Base-by-base conservation (phyloP, 108 stramenopile genomes). In the Discostella pseudostelligera region DNA sequence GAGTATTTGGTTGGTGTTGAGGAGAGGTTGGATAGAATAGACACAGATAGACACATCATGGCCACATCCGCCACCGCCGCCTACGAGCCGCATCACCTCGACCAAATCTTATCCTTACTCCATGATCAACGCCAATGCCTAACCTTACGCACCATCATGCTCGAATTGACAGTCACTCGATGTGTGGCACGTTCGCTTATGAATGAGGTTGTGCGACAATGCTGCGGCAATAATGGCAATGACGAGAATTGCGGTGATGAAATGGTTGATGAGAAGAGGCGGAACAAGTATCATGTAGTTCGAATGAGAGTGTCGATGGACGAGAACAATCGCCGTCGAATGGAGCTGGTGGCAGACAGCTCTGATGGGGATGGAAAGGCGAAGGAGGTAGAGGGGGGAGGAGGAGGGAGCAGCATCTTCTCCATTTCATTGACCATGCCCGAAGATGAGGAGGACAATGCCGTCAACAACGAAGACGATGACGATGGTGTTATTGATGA, bases 81-180 rank as follows among this genome's bases (percentile, higher is more conserved):
- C 28, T 46, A 56, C 67, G 67, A 67, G 56, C 55, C 67, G 25
- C 67, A 67, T 42, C 56, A 67, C 19, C 43, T 67, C 24, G 67
- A 67, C 2, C 67, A 67, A 57, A 56, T 56, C 55, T 28, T 57
- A 4, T 67, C 67, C 39, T 42, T 67, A 13, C 29, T 67, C 24
- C 14, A 37, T 24, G 67, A 67, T 17, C 55, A 47, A 29, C 36
- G 20, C 6, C 12, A 36, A 32, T 36, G 32, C n/a, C 26, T 67
- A 39, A 56, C 55, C 2, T 8, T 67, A 8, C 20, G 44, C 17
- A 50, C 67, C 28, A 58, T 56, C 48, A 69, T 69, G 67, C 45
- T 69, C 32, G 67, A 69, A 40, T 40, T 69, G 2, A 22, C 44
- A 32, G 57, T 59, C 14, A 29, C 19, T 40, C 43, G 67, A 39